Evolutionary conservation across 331 rosid species (phyloP), one percentile per base, ranked within the genome.

Genomic region (Telfairia occidentalis): DNA sequence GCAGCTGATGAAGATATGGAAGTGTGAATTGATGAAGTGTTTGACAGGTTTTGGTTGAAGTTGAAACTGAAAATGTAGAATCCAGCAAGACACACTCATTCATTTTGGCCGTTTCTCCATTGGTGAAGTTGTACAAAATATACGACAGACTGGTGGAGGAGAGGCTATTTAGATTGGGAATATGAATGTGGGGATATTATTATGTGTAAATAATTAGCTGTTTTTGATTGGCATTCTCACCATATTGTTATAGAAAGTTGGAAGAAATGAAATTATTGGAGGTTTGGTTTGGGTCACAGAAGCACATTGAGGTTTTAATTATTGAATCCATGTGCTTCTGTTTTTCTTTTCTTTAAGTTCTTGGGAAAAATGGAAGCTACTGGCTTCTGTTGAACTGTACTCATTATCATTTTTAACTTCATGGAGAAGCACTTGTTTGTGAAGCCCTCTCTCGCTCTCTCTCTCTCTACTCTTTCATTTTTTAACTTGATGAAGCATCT

Each of bases 1-100:
- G 88, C 86, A 79, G 79, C 82, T 82, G 78, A 80, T 77, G 52
- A 71, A 60, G 40, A 7, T 3, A 7, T 16, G 29, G 21, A 72
- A 52, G 18, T 50, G 5, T 24, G 75, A 76, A 35, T 4, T 32
- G 3, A n/a, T 29, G 32, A 73, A 18, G 58, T 49, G 38, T 32
- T 15, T 7, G 26, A 11, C 34, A 52, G 45, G 21, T 10, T 23
- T 10, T 19, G 26, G 28, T 53, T 34, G 32, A 49, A 21, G 45
- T 73, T 53, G 52, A 9, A 55, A 74, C n/a, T n/a, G n/a, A 16
- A 55, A 74, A 52, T 11, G 49, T 10, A 34, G 67, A 38, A 74
- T 53, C 29, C 3, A 26, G 18, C 9, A 45, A 37, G 4, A 29
- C 69, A 61, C 18, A 64, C 7, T 64, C 48, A 75, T 75, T 57